Evolutionary conservation across 768 basidiomycete genomes (phyloP), one percentile per base, ranked within the genome.

Genomic region (Hirschioporus abietinus): DNA sequence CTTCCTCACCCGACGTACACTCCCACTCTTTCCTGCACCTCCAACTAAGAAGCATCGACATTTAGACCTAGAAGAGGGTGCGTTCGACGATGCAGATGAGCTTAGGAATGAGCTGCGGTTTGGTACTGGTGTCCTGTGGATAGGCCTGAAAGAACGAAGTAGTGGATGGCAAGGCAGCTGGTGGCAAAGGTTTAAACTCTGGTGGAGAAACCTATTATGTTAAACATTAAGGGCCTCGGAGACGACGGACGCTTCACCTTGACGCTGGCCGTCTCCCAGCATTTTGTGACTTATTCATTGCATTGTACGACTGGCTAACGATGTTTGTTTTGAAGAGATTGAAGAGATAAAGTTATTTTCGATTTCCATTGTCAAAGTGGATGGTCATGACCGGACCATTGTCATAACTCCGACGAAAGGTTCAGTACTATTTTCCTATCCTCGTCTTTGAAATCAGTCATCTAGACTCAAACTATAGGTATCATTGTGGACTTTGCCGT

Each of bases 121-220:
- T 74, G 93, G 93, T 23, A 95, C 93, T n/a, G 93, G 93, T 8
- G 80, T 83, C 61, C 89, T 96, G 85, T 92, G 90, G 88, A 77
- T 92, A 30, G 88, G 91, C 65, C 73, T 81, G 24, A 86, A 83
- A 71, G 73, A 76, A 59, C 87, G 94, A 42, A 76, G 78, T 52
- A 81, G 83, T 30, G 89, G 86, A 12, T 94, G 88, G 87, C 80
- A 86, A 72, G 92, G 93, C 24, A 81, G 85, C 59, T 91, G 88
- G 86, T 95, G 92, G 92, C 85, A 85, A 59, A 81, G 89, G 69
- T 87, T 95, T 73, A 78, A 86, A 70, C 76, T 87, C 60, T 95
- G 94, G 94, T 92, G 88, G 85, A 86, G 84, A 75, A 85, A 83
- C 76, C 69, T 89, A 62, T 93, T 94, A 78, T 91, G 91, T 77